phyloP scores from a whole-genome alignment of 139 green algal genomes.

The Bryopsis sp. region DNA sequence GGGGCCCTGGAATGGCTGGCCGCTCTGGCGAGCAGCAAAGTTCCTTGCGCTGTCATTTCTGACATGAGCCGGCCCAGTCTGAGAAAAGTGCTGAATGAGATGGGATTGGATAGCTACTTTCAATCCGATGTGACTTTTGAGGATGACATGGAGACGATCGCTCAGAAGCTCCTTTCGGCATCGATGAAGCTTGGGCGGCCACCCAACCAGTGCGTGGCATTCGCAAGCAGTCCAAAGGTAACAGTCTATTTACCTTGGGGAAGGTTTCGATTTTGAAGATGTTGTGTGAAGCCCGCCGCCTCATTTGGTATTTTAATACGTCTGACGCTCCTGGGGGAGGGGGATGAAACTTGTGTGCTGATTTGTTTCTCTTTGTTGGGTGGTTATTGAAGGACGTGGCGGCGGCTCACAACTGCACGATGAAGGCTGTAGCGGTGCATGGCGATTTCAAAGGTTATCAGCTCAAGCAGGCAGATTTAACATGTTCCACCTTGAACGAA shows the following conservation, averaged over 20 bases:
- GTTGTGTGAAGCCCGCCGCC: too few species aligned
- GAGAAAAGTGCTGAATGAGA: constrained; percentile 35
- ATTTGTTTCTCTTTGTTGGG: too few species aligned
- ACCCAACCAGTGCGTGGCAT: constrained; percentile 75
- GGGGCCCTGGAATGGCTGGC: constrained; percentile 58
- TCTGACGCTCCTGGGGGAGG: too few species aligned
- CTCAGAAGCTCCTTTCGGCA: constrained; percentile 63
- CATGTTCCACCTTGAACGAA: constrained; percentile 53
- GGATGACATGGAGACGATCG: constrained; percentile 75
- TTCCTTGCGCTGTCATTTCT: constrained; percentile 60
- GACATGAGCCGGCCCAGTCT: constrained; percentile 36
- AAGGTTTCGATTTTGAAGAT: too few species aligned
- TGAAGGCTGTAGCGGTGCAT: constrained; percentile 58
- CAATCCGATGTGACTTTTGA: constrained; percentile 49
- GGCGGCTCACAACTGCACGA: constrained; percentile 85
- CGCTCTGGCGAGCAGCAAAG: constrained; percentile 40
- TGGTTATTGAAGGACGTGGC: constrained; percentile 37
- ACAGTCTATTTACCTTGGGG: not conserved
- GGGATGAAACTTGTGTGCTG: too few species aligned
- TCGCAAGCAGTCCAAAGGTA: constrained; percentile 45
- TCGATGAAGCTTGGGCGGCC: constrained; percentile 71
- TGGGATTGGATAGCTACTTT: constrained; percentile 54
- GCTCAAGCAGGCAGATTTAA: constrained; percentile 72
- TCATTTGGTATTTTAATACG: too few species aligned
- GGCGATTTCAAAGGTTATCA: constrained; percentile 18